These are phyloP conservation scores for Sordaria brevicollis DNA, from an alignment of 495 filamentous ascomycete species.

Conservation along the genomic window DNA sequence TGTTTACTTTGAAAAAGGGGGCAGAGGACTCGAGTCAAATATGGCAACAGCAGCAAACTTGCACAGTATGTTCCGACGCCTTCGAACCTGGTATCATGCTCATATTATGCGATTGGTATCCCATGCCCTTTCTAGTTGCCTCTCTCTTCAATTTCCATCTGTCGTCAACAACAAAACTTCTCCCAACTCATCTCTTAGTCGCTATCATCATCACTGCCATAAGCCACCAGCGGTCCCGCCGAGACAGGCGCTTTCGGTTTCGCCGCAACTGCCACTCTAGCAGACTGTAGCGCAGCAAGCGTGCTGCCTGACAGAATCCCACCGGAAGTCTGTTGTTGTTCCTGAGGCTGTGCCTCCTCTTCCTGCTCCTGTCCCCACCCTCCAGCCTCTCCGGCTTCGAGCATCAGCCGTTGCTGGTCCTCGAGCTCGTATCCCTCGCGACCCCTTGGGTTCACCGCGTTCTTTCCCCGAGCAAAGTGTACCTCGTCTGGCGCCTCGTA, in stretches of 20 bases:
- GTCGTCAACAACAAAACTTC: neutral
- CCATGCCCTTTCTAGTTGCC: neutral
- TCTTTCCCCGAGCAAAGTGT: conserved; percentile 65
- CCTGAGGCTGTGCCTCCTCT: conserved; percentile 30
- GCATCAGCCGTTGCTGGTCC: conserved; percentile 38
- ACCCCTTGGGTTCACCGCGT: conserved; percentile 48
- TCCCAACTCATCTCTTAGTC: conserved; percentile 30
- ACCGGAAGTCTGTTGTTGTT: conserved; percentile 24
- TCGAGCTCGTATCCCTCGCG: conserved; percentile 39
- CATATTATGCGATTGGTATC: neutral
- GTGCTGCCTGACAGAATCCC: conserved; percentile 78
- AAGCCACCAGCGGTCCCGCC: conserved; percentile 69
- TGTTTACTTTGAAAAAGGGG: neutral
- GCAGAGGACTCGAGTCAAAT: neutral
- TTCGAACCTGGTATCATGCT: neutral
- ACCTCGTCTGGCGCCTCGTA: conserved; percentile 94
- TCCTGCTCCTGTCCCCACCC: conserved; percentile 35
- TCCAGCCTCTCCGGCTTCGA: conserved; percentile 29
- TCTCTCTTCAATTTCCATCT: conserved; percentile 3
- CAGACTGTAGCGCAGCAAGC: conserved; percentile 56
- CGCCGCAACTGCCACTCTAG: conserved; percentile 38
- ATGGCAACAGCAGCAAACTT: neutral
- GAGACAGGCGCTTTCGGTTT: conserved; percentile 33
- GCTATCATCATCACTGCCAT: conserved; percentile 68
- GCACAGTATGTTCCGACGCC: neutral